These are phyloP conservation scores for Starmera pachycereana DNA, from an alignment of 805 yeast species.

Conservation along the genomic window DNA sequence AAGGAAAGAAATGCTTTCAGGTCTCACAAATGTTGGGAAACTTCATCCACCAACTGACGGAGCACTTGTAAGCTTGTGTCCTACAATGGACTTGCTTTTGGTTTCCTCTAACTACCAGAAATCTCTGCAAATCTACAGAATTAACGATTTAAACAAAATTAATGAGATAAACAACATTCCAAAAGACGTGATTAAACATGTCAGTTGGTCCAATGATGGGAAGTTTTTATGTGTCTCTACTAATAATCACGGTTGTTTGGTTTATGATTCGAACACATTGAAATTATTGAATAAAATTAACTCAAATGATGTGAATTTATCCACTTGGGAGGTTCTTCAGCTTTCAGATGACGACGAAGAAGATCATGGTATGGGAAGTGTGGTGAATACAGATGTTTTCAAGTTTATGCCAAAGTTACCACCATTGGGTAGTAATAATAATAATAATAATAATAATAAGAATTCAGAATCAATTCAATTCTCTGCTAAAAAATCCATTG, in stretches of 20 bases:
- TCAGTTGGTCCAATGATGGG: slow-evolving; percentile 30
- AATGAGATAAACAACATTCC: slow-evolving; percentile 32
- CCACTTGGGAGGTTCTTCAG: slow-evolving; percentile 6
- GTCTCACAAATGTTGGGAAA: too few relatives aligned
- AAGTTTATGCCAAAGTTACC: slow-evolving; percentile 28
- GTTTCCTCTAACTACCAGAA: slow-evolving; percentile 35
- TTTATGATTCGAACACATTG: slow-evolving; percentile 39
- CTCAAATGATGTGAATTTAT: slow-evolving; percentile 5
- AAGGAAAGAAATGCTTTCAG: not conserved
- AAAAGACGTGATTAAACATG: slow-evolving; percentile 3
- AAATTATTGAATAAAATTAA: slow-evolving; percentile 19
- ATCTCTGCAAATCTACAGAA: slow-evolving; percentile 39
- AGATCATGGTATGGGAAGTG: slow-evolving; percentile 11
- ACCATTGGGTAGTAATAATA: slow-evolving; percentile 10
- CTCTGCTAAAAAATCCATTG: slow-evolving; percentile 14
- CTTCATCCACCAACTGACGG: slow-evolving; percentile 5
- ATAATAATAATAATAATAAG: not conserved
- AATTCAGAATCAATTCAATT: slow-evolving; percentile 2
- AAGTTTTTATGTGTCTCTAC: slow-evolving; percentile 35
- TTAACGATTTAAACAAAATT: slow-evolving; percentile 37
- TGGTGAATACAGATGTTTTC: slow-evolving; percentile 21
- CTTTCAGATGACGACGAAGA: not conserved
- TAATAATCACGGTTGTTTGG: slow-evolving; percentile 28
- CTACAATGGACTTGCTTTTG: slow-evolving; percentile 42
- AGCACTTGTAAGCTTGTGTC: slow-evolving; percentile 29